phyloP scores from a whole-genome alignment of 306 rosid species.

The Dryas drummondii region DNA sequence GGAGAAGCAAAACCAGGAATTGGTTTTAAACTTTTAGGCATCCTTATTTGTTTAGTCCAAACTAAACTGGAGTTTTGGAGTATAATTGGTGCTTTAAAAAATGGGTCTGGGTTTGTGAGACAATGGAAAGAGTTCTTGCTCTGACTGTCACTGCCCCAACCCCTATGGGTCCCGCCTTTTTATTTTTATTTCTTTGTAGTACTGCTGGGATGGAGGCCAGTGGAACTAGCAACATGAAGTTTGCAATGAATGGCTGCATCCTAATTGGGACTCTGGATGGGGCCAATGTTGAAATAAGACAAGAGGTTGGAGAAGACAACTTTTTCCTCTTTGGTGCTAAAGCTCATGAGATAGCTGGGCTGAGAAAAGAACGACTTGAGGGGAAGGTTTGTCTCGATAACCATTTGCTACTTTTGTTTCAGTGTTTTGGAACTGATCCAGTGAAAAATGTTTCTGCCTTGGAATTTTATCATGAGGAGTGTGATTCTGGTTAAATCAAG shows the following conservation, averaged over 20 bases:
- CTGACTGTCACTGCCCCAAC: not conserved
- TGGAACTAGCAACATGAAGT: constrained; percentile 99
- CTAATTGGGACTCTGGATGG: constrained; percentile 97
- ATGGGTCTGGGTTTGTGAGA: no score
- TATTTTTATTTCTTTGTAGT: constrained; percentile 36
- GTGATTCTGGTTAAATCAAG: constrained; percentile 7
- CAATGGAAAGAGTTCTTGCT: not conserved
- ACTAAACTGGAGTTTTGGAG: no score
- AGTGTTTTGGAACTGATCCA: not conserved
- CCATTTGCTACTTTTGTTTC: constrained; percentile 19
- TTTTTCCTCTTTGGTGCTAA: constrained; percentile 92
- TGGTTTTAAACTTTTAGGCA: not conserved
- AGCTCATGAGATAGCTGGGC: constrained; percentile 92
- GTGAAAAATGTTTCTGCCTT: constrained; percentile 7
- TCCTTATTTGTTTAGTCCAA: no score
- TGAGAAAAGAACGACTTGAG: constrained; percentile 87
- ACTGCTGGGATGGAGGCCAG: constrained; percentile 99
- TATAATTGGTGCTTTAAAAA: no score
- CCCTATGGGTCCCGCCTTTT: not conserved
- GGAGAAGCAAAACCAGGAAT: not conserved
- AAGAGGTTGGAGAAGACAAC: constrained; percentile 94
- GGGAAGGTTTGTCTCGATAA: constrained; percentile 68
- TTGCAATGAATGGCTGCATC: constrained; percentile 94
- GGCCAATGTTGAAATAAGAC: constrained; percentile 95
- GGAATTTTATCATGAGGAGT: constrained; percentile 8